A percentile compares a stretch with the other conserved stretches of the same genome.
phyloP scores from a whole-genome alignment of 1,284 basidiomycete genomes.

The Pulveroboletus sp. region DNA sequence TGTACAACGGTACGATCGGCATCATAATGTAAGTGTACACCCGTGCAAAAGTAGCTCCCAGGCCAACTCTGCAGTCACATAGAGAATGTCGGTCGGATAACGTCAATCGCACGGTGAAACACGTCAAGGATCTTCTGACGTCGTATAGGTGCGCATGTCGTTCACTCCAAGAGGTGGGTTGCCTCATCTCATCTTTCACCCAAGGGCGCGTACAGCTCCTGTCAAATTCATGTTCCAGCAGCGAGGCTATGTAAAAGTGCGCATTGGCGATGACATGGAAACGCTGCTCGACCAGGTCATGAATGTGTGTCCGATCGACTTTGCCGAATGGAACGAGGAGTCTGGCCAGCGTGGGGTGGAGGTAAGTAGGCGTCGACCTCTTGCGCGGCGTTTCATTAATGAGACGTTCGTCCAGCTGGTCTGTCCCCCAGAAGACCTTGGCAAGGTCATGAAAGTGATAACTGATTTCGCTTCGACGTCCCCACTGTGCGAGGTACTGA shows the following conservation, averaged over 20 bases:
- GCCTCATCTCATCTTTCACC: slow-evolving; percentile 1
- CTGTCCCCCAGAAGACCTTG: slow-evolving; percentile 52
- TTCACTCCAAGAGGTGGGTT: background rate
- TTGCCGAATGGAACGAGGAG: slow-evolving; percentile 41
- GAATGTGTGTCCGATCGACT: slow-evolving; percentile 59
- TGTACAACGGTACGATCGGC: slow-evolving; percentile 69
- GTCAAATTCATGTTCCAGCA: slow-evolving; percentile 79
- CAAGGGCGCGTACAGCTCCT: slow-evolving; percentile 68
- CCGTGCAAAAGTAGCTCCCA: no score
- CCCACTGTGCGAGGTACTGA: slow-evolving; percentile 44
- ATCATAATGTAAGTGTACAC: slow-evolving; percentile 67
- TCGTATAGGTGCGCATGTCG: slow-evolving; percentile 55
- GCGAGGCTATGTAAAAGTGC: slow-evolving; percentile 64
- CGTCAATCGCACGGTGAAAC: slow-evolving; percentile 65
- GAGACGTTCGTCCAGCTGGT: slow-evolving; percentile 46
- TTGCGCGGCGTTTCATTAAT: background rate
- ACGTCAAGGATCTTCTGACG: slow-evolving; percentile 62
- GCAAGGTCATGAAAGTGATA: slow-evolving; percentile 47
- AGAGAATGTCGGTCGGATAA: slow-evolving; percentile 84
- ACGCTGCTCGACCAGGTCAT: slow-evolving; percentile 50
- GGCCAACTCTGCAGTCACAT: slow-evolving; percentile 18
- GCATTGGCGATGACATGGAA: slow-evolving; percentile 49
- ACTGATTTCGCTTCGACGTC: slow-evolving; percentile 35
- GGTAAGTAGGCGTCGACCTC: slow-evolving; percentile 35
- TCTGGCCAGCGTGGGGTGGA: slow-evolving; percentile 40